Base-by-base conservation (phyloP, 495 filamentous ascomycete species). In the Tuber microsphaerosporum region DNA sequence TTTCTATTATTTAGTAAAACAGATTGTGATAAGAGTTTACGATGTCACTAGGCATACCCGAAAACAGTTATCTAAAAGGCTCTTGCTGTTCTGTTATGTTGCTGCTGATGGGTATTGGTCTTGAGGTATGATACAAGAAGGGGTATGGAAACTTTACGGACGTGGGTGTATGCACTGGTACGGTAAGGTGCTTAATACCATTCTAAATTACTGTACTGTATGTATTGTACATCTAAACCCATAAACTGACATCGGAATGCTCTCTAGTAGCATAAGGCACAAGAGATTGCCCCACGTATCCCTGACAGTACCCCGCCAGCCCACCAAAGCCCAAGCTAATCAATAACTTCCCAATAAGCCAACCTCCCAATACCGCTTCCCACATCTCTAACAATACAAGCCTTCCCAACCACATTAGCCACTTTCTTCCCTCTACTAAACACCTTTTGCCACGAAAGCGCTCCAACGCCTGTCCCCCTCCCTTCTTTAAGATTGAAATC, bases 401-500 rank as follows among this genome's bases (percentile, higher is more conserved):
- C 84, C 74, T 84, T 88, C 77, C 82, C 82, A 76, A 83, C 76
- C 19, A 71, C 75, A 73, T 75, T 81, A 84, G 79, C 80, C 80
- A 71, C 72, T 74, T 26, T 42, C 6, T 74, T 37, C 74, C 84
- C 81, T 73, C 80, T 76, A 45, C 84, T 84, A 16, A 87, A 73
- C 39, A 91, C 88, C 84, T 88, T 92, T 6, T 82, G 84, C 5
- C 94, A 84, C 4, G 88, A 84, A 34, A 97, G 84, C 26, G 87
- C 90, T 0, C 92, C 95, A 75, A 99, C 87, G 0, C 90, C 94
- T 37, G 90, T 90, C 0, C 90, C 91, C 80, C 87, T 87, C 2
- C 94, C 95, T 75, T 93, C 89, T 9, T 89, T 89, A 5, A 97
- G 86, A 77, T 92, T 92, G 77, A 91, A 97, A 71, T 92, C 91